These are phyloP conservation scores for Amyloporia xantha DNA, from an alignment of 768 basidiomycete species.

Conservation along the genomic window DNA sequence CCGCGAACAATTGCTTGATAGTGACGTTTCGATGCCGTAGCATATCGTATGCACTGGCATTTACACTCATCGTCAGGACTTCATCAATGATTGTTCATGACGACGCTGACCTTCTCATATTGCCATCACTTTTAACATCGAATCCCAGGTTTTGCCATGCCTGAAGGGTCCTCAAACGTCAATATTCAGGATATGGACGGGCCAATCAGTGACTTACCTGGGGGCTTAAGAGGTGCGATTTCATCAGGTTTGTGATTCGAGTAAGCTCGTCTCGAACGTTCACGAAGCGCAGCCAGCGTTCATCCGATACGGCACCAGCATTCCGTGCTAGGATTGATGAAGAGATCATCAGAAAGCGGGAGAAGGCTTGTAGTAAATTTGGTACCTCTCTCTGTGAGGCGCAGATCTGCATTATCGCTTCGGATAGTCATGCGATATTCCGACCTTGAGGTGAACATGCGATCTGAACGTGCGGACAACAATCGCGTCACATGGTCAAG, in stretches of 20 bases:
- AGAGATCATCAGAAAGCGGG: background rate
- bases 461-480: conserved; percentile 41
- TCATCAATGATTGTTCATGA: no score
- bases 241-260: conserved; percentile 29
- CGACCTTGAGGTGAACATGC: conserved; percentile 90
- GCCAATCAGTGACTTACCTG: conserved; percentile 32
- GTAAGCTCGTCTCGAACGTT: conserved; percentile 28
- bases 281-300: conserved; percentile 37
- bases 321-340: no score
- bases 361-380: no score
- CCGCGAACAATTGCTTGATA: conserved; percentile 31
- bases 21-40: conserved; percentile 53
- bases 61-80: background rate
- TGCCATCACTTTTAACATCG: conserved; percentile 35
- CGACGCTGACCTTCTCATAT: conserved; percentile 34
- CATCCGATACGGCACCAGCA: conserved; percentile 36
- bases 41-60: conserved; percentile 65
- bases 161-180: conserved; percentile 17
- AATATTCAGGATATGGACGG: background rate
- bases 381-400: conserved; percentile 71
- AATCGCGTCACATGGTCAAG: background rate
- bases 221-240: conserved; percentile 31
- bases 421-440: conserved; percentile 87
- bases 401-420: conserved; percentile 82
- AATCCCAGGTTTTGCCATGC: conserved; percentile 39